Conservation (phyloP, 1,139 yeast genomes). For the Candida frijolesensis region DNA sequence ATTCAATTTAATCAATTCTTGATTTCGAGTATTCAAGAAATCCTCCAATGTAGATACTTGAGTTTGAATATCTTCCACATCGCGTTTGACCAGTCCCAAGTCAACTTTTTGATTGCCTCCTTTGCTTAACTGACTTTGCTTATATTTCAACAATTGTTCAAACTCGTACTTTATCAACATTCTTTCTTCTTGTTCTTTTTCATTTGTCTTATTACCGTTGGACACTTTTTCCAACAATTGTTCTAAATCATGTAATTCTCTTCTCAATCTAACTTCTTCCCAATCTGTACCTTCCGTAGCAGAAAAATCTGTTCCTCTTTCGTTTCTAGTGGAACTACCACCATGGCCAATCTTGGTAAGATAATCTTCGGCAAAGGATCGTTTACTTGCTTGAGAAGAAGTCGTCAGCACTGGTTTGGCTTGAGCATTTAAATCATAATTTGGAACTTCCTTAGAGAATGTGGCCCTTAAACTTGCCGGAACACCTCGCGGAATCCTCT, state of each 20-base stretch:
- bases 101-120: constrained; percentile 21
- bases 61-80: constrained; percentile 62
- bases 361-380: constrained; percentile 43
- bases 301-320: constrained; percentile 74
- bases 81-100: constrained; percentile 50
- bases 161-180: constrained; percentile 62
- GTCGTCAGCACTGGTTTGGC: constrained; percentile 40
- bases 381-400: constrained; percentile 17
- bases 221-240: constrained; percentile 61
- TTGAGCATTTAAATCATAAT: constrained; percentile 57
- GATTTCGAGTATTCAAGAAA: constrained; percentile 52
- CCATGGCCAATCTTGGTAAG: constrained; percentile 46
- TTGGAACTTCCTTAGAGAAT: constrained; percentile 82
- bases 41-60: constrained; percentile 66
- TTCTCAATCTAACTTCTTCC: constrained; percentile 84
- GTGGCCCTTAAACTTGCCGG: constrained; percentile 94
- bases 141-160: constrained; percentile 78
- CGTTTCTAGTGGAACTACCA: constrained; percentile 51
- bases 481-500: constrained; percentile 86
- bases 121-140: constrained; percentile 40
- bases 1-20: constrained; percentile 51
- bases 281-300: constrained; percentile 76
- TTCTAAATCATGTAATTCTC: constrained; percentile 77
- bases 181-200: constrained; percentile 33
- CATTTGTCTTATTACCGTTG: constrained; percentile 39